These are phyloP conservation scores for Mycena latifolia DNA, from an alignment of 768 basidiomycete genomes.

Conservation along the genomic window DNA sequence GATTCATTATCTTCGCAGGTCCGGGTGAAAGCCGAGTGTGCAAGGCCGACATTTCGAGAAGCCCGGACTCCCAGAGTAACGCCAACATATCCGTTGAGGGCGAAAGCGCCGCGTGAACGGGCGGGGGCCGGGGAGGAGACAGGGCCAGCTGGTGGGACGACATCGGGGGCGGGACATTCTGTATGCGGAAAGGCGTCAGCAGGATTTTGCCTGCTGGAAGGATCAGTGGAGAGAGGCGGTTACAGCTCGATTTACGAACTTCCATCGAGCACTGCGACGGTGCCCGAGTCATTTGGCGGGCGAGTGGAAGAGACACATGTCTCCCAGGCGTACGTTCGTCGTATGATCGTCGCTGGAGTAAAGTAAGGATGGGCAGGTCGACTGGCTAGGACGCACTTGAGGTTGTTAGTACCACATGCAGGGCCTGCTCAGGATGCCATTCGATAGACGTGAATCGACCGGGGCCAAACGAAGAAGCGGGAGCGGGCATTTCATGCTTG, in stretches of 20 bases:
- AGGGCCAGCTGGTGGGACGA: constrained; percentile 67
- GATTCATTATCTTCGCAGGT: constrained; percentile 70
- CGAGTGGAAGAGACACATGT: constrained; percentile 70
- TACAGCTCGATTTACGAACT: constrained; percentile 60
- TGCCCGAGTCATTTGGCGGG: constrained; percentile 83
- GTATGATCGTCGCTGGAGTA: constrained; percentile 63
- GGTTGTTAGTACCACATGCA: constrained; percentile 76
- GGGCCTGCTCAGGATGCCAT: constrained; percentile 91
- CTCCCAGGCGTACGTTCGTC: constrained; percentile 82
- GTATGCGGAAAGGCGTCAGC: constrained; percentile 92
- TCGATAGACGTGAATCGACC: constrained; percentile 76
- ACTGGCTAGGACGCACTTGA: constrained; percentile 58
- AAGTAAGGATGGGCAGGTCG: constrained; percentile 5
- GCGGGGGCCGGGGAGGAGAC: constrained; percentile 49
- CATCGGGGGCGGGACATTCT: constrained; percentile 99
- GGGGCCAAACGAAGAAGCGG: constrained; percentile 45
- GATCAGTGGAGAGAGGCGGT: background rate
- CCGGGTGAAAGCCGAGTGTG: constrained; percentile 72
- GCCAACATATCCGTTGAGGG: constrained; percentile 68
- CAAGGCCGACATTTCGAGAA: constrained; percentile 77
- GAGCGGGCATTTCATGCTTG: constrained; percentile 85
- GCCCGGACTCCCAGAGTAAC: constrained; percentile 78
- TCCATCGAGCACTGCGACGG: constrained; percentile 92
- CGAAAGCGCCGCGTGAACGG: constrained; percentile 78
- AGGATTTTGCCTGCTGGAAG: constrained; percentile 72